Evolutionary conservation across 2,329 filamentous ascomycete genomes (phyloP), one percentile per base, ranked within the genome.

Genomic region (Fusarium sp.): DNA sequence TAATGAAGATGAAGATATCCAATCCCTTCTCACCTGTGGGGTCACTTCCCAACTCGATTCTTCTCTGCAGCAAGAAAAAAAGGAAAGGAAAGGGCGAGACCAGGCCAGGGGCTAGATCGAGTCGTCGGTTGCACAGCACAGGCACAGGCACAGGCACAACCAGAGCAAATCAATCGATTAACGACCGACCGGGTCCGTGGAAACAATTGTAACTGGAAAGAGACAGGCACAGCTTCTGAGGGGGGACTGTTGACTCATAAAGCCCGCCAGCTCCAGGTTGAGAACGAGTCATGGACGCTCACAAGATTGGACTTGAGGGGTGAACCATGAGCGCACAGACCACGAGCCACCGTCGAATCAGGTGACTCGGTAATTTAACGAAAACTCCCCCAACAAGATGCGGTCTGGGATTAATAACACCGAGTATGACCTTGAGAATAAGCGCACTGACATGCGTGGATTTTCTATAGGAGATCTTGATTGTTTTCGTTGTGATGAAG

Each of bases 211-310:
- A 67, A 68, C 66, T 76, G 73, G 75, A 71, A 72, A 67, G 56
- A 65, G 63, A 47, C 31, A 63, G 62, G 59, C 58, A 55, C 63
- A 64, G 44, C 63, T 60, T 73, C 62, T 62, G 49, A 46, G 68
- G 67, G 75, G 75, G 75, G 46, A 66, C 55, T 11, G 75, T 77
- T 77, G 75, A 77, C 75, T 77, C 75, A 77, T 76, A 77, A 71
- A 66, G 75, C 71, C 69, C 64, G 56, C 44, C 49, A 49, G 38
- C 38, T 46, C 53, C 59, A 50, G 57, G 66, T 55, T 41, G 36
- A 38, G 55, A 66, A 63, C 73, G 75, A 77, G 75, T 77, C 75
- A 77, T 77, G 75, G 59, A 52, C 56, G 22, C 33, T 38, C 38
- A 14, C 18, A 39, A 53, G 38, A 53, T 27, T n/a, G 35, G 49